Evolutionary conservation across 192 early-diverging fungal genomes (phyloP).

Genomic region (Mortierella alpina): DNA sequence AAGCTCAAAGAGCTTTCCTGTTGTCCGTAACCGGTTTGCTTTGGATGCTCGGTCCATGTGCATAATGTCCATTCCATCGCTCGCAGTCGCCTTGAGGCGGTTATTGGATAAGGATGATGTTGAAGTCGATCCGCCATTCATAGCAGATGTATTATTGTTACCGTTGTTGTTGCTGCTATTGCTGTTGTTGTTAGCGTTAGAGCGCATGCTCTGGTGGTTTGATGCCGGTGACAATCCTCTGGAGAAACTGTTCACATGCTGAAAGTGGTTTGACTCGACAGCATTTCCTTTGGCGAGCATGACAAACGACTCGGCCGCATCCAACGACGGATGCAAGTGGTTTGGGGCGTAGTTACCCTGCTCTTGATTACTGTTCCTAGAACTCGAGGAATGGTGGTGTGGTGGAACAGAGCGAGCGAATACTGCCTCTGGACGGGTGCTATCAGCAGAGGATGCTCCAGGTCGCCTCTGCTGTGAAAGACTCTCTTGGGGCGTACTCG

Average conservation of each 20-base stretch:
- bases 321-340: conserved; percentile 11
- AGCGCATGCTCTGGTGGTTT: neutral
- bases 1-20: conserved; percentile 80
- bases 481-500: neutral
- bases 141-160: neutral
- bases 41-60: conserved; percentile 33
- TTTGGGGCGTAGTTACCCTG: neutral
- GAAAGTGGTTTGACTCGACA: conserved; percentile 4
- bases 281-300: conserved; percentile 40
- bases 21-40: conserved; percentile 67
- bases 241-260: conserved; percentile 5
- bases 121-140: conserved; percentile 2
- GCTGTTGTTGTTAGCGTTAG: neutral
- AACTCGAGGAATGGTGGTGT: neutral
- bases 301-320: conserved; percentile 46
- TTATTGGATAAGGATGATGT: neutral
- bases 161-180: neutral
- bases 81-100: conserved; percentile 11
- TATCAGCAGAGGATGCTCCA: conserved; percentile 5
- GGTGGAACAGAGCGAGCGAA: conserved; percentile 38
- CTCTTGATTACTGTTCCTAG: conserved; percentile 12
- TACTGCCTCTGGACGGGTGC: conserved; percentile 20
- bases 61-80: conserved; percentile 14
- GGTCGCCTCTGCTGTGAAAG: neutral
- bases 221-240: conserved; percentile 11